A percentile compares a stretch with the other conserved stretches of the same genome.
Evolutionary conservation across 2,329 filamentous ascomycete genomes (phyloP).

Genomic region (Ophiocordyceps australis): DNA sequence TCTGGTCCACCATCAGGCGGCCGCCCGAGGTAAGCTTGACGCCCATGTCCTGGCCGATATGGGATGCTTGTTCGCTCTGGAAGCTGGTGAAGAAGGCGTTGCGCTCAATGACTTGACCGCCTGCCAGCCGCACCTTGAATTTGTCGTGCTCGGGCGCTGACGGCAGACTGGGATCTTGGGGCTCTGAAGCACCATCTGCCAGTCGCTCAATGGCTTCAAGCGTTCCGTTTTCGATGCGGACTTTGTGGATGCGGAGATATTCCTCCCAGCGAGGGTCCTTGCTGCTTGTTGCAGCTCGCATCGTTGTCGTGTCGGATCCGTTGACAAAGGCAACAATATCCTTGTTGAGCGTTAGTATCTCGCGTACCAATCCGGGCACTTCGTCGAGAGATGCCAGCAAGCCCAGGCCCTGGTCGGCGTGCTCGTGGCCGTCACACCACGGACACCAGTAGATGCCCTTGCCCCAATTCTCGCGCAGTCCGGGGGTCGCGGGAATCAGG

Average conservation of each 20-base stretch:
- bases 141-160: constrained; percentile 30
- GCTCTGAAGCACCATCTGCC: constrained; percentile 15
- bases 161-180: constrained; percentile 20
- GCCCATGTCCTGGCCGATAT: constrained; percentile 25
- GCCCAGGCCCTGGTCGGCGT: constrained; percentile 37
- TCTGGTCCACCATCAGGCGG: constrained; percentile 21
- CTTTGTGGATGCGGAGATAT: constrained; percentile 29
- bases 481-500: constrained; percentile 33
- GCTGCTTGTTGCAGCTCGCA: constrained; percentile 17
- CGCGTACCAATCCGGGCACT: constrained; percentile 24
- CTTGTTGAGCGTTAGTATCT: constrained; percentile 33
- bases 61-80: constrained; percentile 25
- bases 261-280: constrained; percentile 26
- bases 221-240: constrained; percentile 36
- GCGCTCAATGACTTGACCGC: constrained; percentile 23
- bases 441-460: constrained; percentile 45
- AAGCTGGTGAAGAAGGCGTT: constrained; percentile 34
- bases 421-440: constrained; percentile 46
- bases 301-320: constrained; percentile 31
- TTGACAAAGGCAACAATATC: constrained; percentile 41
- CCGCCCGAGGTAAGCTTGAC: constrained; percentile 23
- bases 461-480: constrained; percentile 34
- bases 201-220: constrained; percentile 29
- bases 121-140: constrained; percentile 33
- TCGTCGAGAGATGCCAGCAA: constrained; percentile 27